Percentiles rank a stretch among this genome's conserved stretches.
Evolutionary conservation across 208 protist genomes (phyloP).

Genomic region (Trypanosoma mega): DNA sequence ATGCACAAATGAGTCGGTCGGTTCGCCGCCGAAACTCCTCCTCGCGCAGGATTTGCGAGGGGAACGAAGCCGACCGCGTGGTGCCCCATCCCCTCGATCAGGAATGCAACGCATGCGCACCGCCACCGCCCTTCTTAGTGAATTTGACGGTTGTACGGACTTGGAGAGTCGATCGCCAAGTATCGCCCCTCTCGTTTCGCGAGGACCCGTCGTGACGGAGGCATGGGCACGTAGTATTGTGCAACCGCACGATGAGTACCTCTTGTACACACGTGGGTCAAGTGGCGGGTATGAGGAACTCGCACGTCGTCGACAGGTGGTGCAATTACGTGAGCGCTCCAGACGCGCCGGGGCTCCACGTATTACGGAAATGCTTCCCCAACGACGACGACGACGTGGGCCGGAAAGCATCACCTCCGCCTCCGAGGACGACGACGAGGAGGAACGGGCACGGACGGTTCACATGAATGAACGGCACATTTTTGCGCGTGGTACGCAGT

Average conservation of each 20-base stretch:
- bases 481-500: slow-evolving; percentile 21
- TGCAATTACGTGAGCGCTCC: slow-evolving; percentile 9
- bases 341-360: background rate
- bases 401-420: background rate
- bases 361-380: background rate
- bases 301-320: slow-evolving; percentile 9
- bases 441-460: slow-evolving; percentile 1
- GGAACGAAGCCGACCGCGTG: slow-evolving; percentile 1
- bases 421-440: background rate
- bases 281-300: slow-evolving; percentile 17
- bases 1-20: too few relatives aligned
- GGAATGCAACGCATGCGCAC: too few relatives aligned
- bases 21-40: slow-evolving; percentile 10
- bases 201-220: slow-evolving; percentile 64
- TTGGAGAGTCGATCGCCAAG: background rate
- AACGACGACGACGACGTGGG: background rate
- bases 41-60: slow-evolving; percentile 8
- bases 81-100: background rate
- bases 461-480: slow-evolving; percentile 23
- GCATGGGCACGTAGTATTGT: slow-evolving; percentile 77
- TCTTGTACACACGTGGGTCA: slow-evolving; percentile 46
- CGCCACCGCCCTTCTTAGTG: background rate
- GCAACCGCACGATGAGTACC: slow-evolving; percentile 67
- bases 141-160: background rate
- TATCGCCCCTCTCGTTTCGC: background rate